Conservation (phyloP, 306 rosid species). For the Castanopsis chinensis region DNA sequence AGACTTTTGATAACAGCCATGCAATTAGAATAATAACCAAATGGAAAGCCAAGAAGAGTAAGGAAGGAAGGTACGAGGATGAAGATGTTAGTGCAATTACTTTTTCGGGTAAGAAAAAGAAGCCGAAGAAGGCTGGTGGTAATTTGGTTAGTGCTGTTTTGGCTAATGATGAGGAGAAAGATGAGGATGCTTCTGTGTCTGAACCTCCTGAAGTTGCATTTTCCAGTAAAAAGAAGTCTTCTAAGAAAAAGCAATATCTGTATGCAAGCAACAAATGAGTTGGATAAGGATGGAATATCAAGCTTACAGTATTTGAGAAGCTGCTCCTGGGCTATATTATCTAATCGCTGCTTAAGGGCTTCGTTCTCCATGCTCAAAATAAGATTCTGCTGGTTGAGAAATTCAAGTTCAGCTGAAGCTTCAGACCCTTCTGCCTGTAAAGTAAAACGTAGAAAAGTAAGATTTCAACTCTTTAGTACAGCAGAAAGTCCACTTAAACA, state of each 20-base stretch:
- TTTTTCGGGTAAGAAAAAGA: too few relatives aligned
- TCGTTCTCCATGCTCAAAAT: slow-evolving; percentile 96
- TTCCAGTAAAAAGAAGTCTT: too few relatives aligned
- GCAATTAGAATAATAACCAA: background rate
- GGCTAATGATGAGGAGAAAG: too few relatives aligned
- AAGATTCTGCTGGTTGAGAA: slow-evolving; percentile 91
- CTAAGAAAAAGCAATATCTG: background rate
- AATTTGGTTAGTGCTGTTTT: too few relatives aligned
- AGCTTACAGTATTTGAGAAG: slow-evolving; percentile 87
- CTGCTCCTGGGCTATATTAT: slow-evolving; percentile 90
- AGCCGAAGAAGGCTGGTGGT: too few relatives aligned
- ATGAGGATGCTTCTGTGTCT: too few relatives aligned
- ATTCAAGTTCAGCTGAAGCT: slow-evolving; percentile 91
- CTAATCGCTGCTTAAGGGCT: slow-evolving; percentile 95
- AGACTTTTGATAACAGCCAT: background rate
- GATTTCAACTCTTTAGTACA: slow-evolving; percentile 16
- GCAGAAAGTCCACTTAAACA: slow-evolving; percentile 11
- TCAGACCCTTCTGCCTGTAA: slow-evolving; percentile 89
- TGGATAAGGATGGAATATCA: background rate
- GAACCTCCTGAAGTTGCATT: too few relatives aligned
- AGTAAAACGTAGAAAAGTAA: slow-evolving; percentile 27
- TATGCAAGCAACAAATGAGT: background rate
- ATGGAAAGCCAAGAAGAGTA: background rate
- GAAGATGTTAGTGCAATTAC: too few relatives aligned
- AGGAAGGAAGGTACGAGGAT: too few relatives aligned